Percentiles rank a stretch among this genome's conserved stretches.
phyloP scores from a whole-genome alignment of 2,329 filamentous ascomycete genomes.

The Claviceps digitariae region DNA sequence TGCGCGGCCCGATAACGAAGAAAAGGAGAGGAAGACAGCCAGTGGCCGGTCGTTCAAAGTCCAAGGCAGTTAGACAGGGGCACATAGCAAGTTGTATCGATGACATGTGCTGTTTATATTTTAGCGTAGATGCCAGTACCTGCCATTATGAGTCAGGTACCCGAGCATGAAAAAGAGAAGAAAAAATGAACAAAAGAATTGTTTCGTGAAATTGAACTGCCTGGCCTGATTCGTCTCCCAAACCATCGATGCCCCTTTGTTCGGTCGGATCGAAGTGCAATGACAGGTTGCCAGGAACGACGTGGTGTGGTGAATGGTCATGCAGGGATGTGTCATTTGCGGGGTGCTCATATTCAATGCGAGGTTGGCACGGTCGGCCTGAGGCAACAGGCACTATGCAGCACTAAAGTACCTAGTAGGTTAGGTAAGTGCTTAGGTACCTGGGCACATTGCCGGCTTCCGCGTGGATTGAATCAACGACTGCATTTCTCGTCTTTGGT shows the following conservation, averaged over 20 bases:
- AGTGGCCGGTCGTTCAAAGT: slow-evolving; percentile 83
- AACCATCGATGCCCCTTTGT: background rate
- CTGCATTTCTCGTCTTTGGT: background rate
- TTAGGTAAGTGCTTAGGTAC: background rate
- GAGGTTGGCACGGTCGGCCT: too few species aligned
- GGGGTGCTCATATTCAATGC: background rate
- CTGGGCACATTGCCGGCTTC: background rate
- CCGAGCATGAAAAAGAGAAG: background rate
- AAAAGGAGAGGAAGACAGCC: slow-evolving; percentile 96
- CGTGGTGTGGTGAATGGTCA: background rate
- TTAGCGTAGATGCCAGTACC: slow-evolving; percentile 1
- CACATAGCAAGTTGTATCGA: background rate
- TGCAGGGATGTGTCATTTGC: background rate
- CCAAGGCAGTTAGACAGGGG: slow-evolving; percentile 20
- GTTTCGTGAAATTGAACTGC: background rate
- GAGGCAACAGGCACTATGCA: too few species aligned
- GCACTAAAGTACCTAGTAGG: background rate
- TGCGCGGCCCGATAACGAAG: slow-evolving; percentile 87
- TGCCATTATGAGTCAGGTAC: background rate
- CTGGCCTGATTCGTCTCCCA: background rate
- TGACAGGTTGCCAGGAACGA: background rate
- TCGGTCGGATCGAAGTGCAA: background rate
- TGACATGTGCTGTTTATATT: background rate
- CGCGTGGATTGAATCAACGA: background rate
- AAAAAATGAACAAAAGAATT: background rate